These are phyloP conservation scores for Parathielavia appendiculata DNA, from an alignment of 495 filamentous ascomycete species.

Conservation along the genomic window DNA sequence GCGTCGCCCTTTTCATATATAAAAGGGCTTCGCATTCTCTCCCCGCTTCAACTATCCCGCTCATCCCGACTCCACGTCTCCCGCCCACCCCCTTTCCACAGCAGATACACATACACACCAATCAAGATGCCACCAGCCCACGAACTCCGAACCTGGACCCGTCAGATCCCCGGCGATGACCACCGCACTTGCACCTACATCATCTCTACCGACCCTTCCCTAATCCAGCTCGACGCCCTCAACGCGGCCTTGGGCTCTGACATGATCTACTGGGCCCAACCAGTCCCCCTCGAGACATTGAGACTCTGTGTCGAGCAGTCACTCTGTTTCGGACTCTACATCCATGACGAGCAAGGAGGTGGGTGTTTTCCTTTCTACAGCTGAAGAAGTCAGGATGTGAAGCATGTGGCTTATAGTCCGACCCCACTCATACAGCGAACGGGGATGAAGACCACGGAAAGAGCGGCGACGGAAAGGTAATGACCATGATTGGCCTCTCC, in stretches of 20 bases:
- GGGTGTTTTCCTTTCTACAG: constrained; percentile 2
- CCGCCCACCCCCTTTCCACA: too few species aligned
- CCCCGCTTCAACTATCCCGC: too few species aligned
- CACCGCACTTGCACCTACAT: constrained; percentile 38
- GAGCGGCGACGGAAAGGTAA: not conserved
- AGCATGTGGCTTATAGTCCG: not conserved
- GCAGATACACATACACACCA: not conserved
- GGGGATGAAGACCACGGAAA: too few species aligned
- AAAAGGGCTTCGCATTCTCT: too few species aligned
- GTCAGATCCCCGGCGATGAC: constrained; percentile 14
- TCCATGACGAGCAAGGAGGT: constrained; percentile 25
- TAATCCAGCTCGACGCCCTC: constrained; percentile 46
- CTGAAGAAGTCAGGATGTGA: too few species aligned
- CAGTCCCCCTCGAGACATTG: constrained; percentile 37
- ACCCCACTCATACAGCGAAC: not conserved
- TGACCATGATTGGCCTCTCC: constrained; percentile 51
- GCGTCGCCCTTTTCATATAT: too few species aligned
- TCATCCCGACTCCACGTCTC: too few species aligned
- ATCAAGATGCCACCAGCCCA: constrained; percentile 4
- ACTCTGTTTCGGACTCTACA: constrained; percentile 53
- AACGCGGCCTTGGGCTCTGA: constrained; percentile 49
- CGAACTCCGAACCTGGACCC: constrained; percentile 16
- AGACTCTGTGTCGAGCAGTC: constrained; percentile 47
- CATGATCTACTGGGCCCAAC: constrained; percentile 51
- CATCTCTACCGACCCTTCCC: constrained; percentile 47